phyloP scores from a whole-genome alignment of 495 filamentous ascomycete species.

The Aspergillus leporis region DNA sequence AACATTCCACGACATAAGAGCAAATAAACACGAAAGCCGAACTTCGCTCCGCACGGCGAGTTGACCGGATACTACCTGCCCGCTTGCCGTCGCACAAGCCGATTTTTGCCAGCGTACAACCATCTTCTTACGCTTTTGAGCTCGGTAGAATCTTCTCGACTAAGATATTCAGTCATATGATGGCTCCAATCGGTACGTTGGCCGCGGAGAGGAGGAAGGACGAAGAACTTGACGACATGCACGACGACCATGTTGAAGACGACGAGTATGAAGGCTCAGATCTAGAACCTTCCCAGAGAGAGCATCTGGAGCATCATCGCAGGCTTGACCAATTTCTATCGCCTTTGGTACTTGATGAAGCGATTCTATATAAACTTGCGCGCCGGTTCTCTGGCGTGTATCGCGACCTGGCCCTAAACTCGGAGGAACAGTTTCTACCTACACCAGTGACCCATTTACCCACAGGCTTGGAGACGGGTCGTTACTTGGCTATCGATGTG shows the following conservation, averaged over 20 bases:
- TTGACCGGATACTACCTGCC: background rate
- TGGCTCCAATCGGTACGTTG: slow-evolving; percentile 34
- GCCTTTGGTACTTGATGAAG: slow-evolving; percentile 42
- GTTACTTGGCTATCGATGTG: slow-evolving; percentile 76
- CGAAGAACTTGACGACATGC: slow-evolving; percentile 36
- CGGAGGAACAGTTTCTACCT: slow-evolving; percentile 71
- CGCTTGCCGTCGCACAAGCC: background rate
- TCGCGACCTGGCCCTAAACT: slow-evolving; percentile 61
- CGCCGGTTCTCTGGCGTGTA: slow-evolving; percentile 62
- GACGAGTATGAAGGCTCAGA: slow-evolving; percentile 42
- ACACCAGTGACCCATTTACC: slow-evolving; percentile 78
- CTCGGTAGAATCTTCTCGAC: background rate
- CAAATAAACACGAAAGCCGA: slow-evolving; percentile 5
- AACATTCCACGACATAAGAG: slow-evolving; percentile 8
- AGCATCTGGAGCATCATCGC: slow-evolving; percentile 33
- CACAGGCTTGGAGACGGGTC: slow-evolving; percentile 61
- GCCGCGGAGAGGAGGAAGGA: slow-evolving; percentile 34
- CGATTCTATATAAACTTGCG: slow-evolving; percentile 59
- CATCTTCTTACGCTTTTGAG: background rate
- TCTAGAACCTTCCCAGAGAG: slow-evolving; percentile 32
- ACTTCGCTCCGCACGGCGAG: background rate
- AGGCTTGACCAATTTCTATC: slow-evolving; percentile 41
- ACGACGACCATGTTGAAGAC: slow-evolving; percentile 42
- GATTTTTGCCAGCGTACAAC: background rate
- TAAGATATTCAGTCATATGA: slow-evolving; percentile 10